Percentiles rank a stretch among this genome's conserved stretches.
phyloP scores from a whole-genome alignment of 2,329 filamentous ascomycete species.

The Gnomoniopsis smithogilvyi region DNA sequence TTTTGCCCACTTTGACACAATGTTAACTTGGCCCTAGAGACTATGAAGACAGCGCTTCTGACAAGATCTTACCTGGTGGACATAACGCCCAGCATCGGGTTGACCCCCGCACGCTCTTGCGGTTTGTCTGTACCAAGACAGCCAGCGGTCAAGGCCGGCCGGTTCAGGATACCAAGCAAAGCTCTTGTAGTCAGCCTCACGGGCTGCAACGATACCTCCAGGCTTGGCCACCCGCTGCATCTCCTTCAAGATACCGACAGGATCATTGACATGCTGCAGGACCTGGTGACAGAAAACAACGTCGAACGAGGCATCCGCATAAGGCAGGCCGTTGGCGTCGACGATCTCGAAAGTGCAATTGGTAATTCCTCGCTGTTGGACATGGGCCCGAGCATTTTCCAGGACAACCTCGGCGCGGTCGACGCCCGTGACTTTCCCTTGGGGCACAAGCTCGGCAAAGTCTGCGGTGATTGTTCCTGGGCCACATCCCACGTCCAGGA shows the following conservation, averaged over 20 bases:
- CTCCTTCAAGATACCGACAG: constrained; percentile 32
- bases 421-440: constrained; percentile 37
- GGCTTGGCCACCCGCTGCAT: constrained; percentile 41
- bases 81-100: constrained; percentile 13
- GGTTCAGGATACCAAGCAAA: constrained; percentile 14
- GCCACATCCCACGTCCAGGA: constrained; percentile 48
- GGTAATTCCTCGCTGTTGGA: constrained; percentile 19
- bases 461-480: constrained; percentile 46
- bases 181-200: constrained; percentile 24
- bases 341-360: constrained; percentile 27
- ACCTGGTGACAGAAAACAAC: constrained; percentile 41
- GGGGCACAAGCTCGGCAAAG: constrained; percentile 35
- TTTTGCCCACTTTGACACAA: constrained; percentile 8
- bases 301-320: constrained; percentile 37
- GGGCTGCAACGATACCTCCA: constrained; percentile 37
- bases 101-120: constrained; percentile 8
- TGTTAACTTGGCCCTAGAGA: neutral
- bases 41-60: no score
- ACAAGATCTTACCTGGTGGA: neutral
- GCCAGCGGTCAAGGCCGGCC: constrained; percentile 4
- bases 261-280: constrained; percentile 35
- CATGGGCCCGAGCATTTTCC: constrained; percentile 25
- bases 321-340: constrained; percentile 36
- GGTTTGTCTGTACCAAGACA: neutral
- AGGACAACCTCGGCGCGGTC: constrained; percentile 33